Evolutionary conservation across 306 rosid genomes (phyloP), one percentile per base, ranked within the genome.

Genomic region (Dalbergia cochinchinensis): DNA sequence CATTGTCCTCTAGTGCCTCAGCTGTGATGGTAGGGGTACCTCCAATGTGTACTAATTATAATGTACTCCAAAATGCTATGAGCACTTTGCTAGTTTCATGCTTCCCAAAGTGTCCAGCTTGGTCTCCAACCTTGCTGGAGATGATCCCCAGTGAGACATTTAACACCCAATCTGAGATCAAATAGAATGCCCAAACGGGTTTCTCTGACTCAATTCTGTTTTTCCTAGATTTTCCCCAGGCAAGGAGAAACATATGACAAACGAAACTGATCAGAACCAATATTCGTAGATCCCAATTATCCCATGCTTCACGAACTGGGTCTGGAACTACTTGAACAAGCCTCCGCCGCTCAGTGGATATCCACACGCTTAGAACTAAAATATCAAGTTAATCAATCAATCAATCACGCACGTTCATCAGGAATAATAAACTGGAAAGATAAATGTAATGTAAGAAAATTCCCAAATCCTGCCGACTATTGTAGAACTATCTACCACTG

Each of bases 1-100:
- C 68, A 34, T 59, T 69, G 44, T 79, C 83, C 34, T 79, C 83
- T 3, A 59, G 34, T 16, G 83, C 53, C 26, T 79, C 65, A 3
- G 83, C 71, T 6, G 77, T 69, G 3, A 79, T 79, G 19, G 77
- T 59, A 4, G 42, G 62, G 7, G 83, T 71, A 39, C 64, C 51
- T 0, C 83, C 83, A 16, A 69, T 69, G 9, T 79, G 83, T 5
- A 69, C 59, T 4, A 74, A 14, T 4, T 68, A 44, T 8, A 69
- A 16, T 0, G 77, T 20, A 13, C 61, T 69, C 77, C 82, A 69
- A 9, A 47, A 59, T 14, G 71, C 70, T 11, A 50, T 11, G 18
- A 69, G 48, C 14, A n/a, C 12, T 0, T 10, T 19, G 59, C 41
- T 39, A 10, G 58, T 35, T 11, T 54, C 9, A 51, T 15, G 5